phyloP scores from a whole-genome alignment of 352 stramenopile genomes.

The Globisporangium uncinulatum region DNA sequence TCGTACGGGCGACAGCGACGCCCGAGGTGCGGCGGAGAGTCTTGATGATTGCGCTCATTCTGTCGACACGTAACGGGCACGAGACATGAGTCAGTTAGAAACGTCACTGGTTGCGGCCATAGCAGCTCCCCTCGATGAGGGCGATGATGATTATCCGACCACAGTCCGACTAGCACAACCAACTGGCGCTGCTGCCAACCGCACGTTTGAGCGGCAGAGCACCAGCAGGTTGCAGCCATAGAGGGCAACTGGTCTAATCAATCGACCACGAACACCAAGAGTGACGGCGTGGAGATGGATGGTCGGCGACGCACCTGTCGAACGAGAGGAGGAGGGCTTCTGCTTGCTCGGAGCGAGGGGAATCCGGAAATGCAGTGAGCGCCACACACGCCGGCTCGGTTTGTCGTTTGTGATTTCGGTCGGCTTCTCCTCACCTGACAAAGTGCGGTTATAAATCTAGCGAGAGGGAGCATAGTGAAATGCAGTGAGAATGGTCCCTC shows the following conservation, averaged over 20 bases:
- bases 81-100: constrained; percentile 6
- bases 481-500: neutral
- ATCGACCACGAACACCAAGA: neutral
- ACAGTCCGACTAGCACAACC: too few species aligned
- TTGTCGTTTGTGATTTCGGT: neutral
- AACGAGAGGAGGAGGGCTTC: neutral
- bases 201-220: too few species aligned
- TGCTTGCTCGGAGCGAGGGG: constrained; percentile 3
- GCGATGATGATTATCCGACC: neutral
- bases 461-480: neutral
- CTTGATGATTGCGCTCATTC: constrained; percentile 69
- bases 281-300: neutral
- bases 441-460: neutral
- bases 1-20: constrained; percentile 32
- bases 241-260: neutral
- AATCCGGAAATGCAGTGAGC: constrained; percentile 6
- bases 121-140: too few species aligned
- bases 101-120: too few species aligned
- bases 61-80: neutral
- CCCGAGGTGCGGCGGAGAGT: constrained; percentile 47
- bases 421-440: neutral
- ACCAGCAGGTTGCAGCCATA: too few species aligned
- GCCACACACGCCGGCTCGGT: constrained; percentile 1
- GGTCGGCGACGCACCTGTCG: neutral
- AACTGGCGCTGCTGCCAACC: too few species aligned